Evolutionary conservation across 148 eudicot species (phyloP).

Genomic region (Chenopodium formosanum): DNA sequence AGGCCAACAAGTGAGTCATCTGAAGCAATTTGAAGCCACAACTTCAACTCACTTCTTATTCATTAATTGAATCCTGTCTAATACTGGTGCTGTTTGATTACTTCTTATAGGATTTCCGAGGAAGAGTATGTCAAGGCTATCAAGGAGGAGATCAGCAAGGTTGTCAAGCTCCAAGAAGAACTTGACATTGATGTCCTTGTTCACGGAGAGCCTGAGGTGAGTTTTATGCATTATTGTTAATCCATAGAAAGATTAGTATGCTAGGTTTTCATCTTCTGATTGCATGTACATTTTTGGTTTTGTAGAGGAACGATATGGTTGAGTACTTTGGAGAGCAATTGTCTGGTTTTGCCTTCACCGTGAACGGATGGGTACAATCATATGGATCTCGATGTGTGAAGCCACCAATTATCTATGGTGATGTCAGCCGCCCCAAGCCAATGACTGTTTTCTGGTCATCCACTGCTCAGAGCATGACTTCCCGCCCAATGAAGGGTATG

Average conservation of each 20-base stretch:
- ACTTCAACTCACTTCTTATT: neutral
- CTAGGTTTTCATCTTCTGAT: neutral
- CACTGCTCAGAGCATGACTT: slow-evolving; percentile 84
- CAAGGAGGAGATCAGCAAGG: slow-evolving; percentile 83
- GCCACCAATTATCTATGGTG: slow-evolving; percentile 97
- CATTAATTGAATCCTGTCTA: neutral
- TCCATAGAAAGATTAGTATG: neutral
- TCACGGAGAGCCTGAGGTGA: slow-evolving; percentile 94
- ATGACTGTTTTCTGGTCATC: slow-evolving; percentile 98
- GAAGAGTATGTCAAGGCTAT: slow-evolving; percentile 74
- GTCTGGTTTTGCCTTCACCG: slow-evolving; percentile 91
- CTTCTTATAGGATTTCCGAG: slow-evolving; percentile 61
- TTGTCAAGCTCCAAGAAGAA: slow-evolving; percentile 89
- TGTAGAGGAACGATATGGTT: slow-evolving; percentile 91
- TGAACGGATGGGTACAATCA: slow-evolving; percentile 92
- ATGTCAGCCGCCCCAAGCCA: slow-evolving; percentile 93
- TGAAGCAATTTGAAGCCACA: neutral
- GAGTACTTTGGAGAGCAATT: slow-evolving; percentile 96
- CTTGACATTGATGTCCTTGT: slow-evolving; percentile 91
- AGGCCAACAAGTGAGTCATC: slow-evolving; percentile 76
- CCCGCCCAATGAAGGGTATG: slow-evolving; percentile 99
- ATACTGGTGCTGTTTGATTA: slow-evolving; percentile 7
- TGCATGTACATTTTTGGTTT: slow-evolving; percentile 12
- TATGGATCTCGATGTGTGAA: slow-evolving; percentile 96
- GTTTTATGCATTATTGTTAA: neutral